Evolutionary conservation across 2,329 filamentous ascomycete genomes (phyloP), one percentile per base, ranked within the genome.

Genomic region (Teratosphaeriaceae sp.): DNA sequence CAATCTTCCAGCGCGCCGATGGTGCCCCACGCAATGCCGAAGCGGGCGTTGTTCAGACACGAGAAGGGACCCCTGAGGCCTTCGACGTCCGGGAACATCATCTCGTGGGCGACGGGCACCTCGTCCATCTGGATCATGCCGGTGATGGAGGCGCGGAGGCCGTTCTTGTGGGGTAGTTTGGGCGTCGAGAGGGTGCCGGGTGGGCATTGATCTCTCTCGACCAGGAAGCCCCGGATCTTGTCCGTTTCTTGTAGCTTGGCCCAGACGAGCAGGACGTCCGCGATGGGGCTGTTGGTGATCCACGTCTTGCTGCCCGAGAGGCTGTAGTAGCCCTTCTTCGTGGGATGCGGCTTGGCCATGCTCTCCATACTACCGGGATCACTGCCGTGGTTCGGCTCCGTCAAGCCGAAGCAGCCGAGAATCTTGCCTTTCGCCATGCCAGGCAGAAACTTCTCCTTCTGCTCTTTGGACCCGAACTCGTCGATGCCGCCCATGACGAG

Each of bases 121-220:
- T 85, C 81, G 51, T 96, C 90, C 60, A 98, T 76, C 55, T 95
- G 88, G 53, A 98, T 96, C 92, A 97, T 97, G 44, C 92, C 92
- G 1, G 92, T 98, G 50, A 96, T 85, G 11, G 87, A 94, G 11
- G 92, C 92, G 45, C 92, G 78, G 23, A 98, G 78, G 1, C 89
- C 92, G 49, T 85, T 96, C 76, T 98, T 98, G 71, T 97, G 80
- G 72, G 94, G 94, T 64, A 98, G 84, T 11, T 85, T 71, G 1
- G 92, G 92, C 5, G 92, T 98, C 65, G 92, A 88, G 12, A 98
- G 74, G 1, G 89, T 94, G 2, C 92, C 90, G 0, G 86, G 74
- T 1, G 89, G 89, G 59, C 89, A 94, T 54, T 87, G 76, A 54
- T 80, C 79, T 53, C 90, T 78, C 67, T 98, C 88, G 23, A 98